phyloP scores from a whole-genome alignment of 345 rosid genomes.

The Cardiospermum halicacabum region DNA sequence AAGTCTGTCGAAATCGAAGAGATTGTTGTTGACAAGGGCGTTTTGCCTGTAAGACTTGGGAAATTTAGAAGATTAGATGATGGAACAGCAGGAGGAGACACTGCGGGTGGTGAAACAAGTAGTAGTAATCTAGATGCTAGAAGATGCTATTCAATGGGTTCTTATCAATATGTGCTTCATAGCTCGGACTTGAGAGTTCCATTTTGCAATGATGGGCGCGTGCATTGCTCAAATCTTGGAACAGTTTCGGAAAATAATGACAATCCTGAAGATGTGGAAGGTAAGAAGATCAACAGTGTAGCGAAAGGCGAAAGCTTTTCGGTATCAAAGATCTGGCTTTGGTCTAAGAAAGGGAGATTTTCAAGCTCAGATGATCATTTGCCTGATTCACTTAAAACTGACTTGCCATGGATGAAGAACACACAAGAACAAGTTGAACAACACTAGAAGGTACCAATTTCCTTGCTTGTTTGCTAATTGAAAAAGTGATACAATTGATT shows the following conservation, averaged over 20 bases:
- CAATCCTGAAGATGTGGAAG: constrained; percentile 35
- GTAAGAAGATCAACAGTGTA: constrained; percentile 51
- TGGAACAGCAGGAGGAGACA: constrained; percentile 30
- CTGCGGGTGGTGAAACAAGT: constrained; percentile 74
- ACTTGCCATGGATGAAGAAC: constrained; percentile 62
- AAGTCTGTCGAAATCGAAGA: constrained; percentile 60
- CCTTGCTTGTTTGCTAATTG: constrained; percentile 16
- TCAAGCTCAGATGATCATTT: constrained; percentile 41
- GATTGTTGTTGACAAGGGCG: constrained; percentile 53
- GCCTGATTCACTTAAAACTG: constrained; percentile 57
- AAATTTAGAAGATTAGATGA: constrained; percentile 54
- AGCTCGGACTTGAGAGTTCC: constrained; percentile 61
- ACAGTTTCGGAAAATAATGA: constrained; percentile 28
- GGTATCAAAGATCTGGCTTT: constrained; percentile 85
- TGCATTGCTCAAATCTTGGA: constrained; percentile 17
- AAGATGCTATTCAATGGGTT: constrained; percentile 85
- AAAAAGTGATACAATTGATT: constrained; percentile 4
- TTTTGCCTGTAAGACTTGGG: constrained; percentile 74
- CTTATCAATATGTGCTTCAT: constrained; percentile 72
- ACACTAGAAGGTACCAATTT: constrained; percentile 29
- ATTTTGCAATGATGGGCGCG: constrained; percentile 26
- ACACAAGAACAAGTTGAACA: too few relatives aligned
- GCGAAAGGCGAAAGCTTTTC: constrained; percentile 82
- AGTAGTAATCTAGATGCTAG: constrained; percentile 79
- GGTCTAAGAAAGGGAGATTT: constrained; percentile 71